Evolutionary conservation across 23 red algal species (phyloP).

Genomic region (Agarophyton chilense): DNA sequence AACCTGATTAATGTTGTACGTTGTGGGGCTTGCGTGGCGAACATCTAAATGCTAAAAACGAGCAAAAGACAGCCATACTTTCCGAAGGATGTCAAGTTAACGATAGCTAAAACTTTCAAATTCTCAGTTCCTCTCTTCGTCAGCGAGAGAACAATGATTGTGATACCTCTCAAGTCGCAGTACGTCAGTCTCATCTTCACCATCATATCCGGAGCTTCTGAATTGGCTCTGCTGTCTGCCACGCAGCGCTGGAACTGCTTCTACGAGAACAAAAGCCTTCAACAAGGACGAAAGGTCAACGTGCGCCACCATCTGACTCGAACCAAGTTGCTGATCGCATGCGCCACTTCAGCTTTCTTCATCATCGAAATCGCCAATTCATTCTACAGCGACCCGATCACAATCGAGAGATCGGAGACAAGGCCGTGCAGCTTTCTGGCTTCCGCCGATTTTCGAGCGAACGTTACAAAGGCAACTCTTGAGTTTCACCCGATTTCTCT

Average conservation of each 20-base stretch:
- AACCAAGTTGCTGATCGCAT: not conserved
- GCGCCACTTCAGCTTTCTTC: not conserved
- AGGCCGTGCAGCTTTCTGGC: not conserved
- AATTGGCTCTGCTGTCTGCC: not conserved
- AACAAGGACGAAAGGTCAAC: not conserved
- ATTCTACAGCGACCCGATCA: not conserved
- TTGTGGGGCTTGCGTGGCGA: too few relatives aligned
- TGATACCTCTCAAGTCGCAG: slow-evolving; percentile 9
- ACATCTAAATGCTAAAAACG: too few relatives aligned
- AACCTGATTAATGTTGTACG: too few relatives aligned
- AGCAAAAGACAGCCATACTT: too few relatives aligned
- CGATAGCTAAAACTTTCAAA: too few relatives aligned
- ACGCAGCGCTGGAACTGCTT: not conserved
- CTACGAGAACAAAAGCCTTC: not conserved
- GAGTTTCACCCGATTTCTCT: not conserved
- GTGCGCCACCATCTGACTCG: not conserved
- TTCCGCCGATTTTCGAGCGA: not conserved
- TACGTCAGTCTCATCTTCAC: not conserved
- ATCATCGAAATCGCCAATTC: not conserved
- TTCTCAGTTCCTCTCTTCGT: too few relatives aligned
- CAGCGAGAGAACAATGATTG: not conserved
- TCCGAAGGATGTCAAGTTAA: too few relatives aligned
- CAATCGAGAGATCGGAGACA: too few relatives aligned
- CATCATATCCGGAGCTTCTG: not conserved
- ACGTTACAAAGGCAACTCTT: not conserved